These are phyloP conservation scores for Sporothrix schenckii DNA, from an alignment of 2,329 filamentous ascomycete genomes.

Conservation along the genomic window DNA sequence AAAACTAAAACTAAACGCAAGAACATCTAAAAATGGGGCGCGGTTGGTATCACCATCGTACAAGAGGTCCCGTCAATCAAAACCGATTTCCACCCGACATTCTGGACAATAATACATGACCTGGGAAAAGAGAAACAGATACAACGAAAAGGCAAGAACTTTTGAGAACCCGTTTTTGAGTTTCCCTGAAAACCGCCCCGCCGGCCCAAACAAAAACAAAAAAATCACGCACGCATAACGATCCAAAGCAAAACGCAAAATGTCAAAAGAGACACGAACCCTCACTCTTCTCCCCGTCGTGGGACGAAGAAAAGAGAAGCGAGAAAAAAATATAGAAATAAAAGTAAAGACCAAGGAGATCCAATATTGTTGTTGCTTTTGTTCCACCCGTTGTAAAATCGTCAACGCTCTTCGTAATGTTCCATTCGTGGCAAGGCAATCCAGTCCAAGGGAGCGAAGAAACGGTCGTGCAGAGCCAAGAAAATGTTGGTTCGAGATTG, in stretches of 20 bases:
- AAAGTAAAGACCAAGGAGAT: slow-evolving; percentile 2
- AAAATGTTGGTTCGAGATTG: neutral
- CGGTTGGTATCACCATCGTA: slow-evolving; percentile 22
- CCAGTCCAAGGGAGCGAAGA: slow-evolving; percentile 7
- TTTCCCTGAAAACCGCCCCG: slow-evolving; percentile 23
- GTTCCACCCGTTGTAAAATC: slow-evolving; percentile 16
- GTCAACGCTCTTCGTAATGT: slow-evolving; percentile 22
- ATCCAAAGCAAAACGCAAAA: neutral
- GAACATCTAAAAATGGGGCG: neutral
- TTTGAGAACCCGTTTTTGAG: slow-evolving; percentile 22
- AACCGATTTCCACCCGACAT: neutral
- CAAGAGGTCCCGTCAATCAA: neutral
- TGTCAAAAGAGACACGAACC: neutral
- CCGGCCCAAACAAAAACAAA: slow-evolving; percentile 21
- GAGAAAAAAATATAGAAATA: neutral
- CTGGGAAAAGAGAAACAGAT: neutral
- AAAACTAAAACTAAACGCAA: no score
- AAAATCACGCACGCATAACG: neutral
- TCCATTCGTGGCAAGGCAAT: slow-evolving; percentile 22
- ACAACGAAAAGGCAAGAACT: slow-evolving; percentile 17
- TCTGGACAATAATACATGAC: slow-evolving; percentile 18
- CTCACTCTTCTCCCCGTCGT: neutral
- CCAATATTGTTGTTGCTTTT: slow-evolving; percentile 14
- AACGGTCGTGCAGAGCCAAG: neutral
- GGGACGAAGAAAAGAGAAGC: neutral